Percentiles rank a stretch among this genome's conserved stretches.
Conservation (phyloP, 75 land plant genomes). For the Pinus taeda region DNA sequence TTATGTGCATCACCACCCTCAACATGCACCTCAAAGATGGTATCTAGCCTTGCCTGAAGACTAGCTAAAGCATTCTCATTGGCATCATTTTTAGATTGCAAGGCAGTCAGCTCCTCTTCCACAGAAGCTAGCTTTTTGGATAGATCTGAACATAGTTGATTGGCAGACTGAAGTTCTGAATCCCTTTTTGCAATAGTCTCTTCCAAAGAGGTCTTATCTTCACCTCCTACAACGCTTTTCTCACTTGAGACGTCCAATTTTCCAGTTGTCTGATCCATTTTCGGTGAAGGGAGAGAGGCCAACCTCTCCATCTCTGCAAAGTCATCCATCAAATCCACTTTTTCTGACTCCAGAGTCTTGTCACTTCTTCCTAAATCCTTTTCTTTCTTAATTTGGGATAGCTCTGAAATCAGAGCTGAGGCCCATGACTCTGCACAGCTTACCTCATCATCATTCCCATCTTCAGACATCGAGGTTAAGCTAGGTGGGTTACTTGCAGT, state of each 20-base stretch:
- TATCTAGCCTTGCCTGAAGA: constrained; percentile 49
- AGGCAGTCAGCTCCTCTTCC: constrained; percentile 14
- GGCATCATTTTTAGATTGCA: constrained; percentile 23
- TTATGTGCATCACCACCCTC: constrained; percentile 31
- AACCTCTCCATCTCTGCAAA: constrained; percentile 92
- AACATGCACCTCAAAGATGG: constrained; percentile 34
- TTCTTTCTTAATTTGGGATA: constrained; percentile 58
- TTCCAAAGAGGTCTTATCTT: constrained; percentile 2
- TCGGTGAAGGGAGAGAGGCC: constrained; percentile 41
- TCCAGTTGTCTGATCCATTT: constrained; percentile 12
- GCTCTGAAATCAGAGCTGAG: constrained; percentile 49
- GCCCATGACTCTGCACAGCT: constrained; percentile 74
- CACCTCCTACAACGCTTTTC: background rate
- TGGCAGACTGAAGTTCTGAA: constrained; percentile 20
- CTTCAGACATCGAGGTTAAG: constrained; percentile 71
- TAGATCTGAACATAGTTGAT: constrained; percentile 27
- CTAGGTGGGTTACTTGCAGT: constrained; percentile 50
- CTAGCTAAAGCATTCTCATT: constrained; percentile 23
- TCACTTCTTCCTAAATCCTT: constrained; percentile 24
- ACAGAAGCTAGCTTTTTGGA: constrained; percentile 26
- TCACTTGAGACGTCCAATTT: background rate
- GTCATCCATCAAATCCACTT: constrained; percentile 90
- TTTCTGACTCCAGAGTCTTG: constrained; percentile 36
- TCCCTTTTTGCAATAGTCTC: constrained; percentile 12
- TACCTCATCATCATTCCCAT: constrained; percentile 59